Conservation (phyloP, 345 rosid genomes). For the Boechera stricta region DNA sequence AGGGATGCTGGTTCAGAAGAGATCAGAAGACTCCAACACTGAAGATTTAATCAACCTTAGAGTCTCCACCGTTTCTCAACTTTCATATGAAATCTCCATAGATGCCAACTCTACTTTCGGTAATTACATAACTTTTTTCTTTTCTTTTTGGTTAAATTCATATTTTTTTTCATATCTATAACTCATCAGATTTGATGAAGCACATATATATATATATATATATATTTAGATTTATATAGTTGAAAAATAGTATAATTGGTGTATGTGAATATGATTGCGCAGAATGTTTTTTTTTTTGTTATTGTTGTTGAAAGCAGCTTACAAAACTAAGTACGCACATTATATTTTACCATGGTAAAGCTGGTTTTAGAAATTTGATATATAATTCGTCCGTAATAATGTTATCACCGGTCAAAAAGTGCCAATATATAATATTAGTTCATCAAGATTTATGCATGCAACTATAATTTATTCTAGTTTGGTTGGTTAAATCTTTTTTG, state of each 20-base stretch:
- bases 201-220: background rate
- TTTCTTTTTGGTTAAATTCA: background rate
- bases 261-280: background rate
- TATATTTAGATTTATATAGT: background rate
- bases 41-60: constrained; percentile 59
- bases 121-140: constrained; percentile 33
- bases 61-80: constrained; percentile 71
- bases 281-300: background rate
- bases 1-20: constrained; percentile 93
- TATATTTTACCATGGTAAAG: background rate
- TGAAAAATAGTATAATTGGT: background rate
- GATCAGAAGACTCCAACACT: constrained; percentile 53
- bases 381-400: background rate
- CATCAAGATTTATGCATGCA: background rate
- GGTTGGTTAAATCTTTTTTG: background rate
- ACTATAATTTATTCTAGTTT: background rate
- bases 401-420: constrained; percentile 3
- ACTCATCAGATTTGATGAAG: too few species aligned
- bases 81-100: constrained; percentile 74
- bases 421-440: background rate
- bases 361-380: background rate
- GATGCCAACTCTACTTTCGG: constrained; percentile 90
- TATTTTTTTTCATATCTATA: background rate
- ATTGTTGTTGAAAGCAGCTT: constrained; percentile 1
- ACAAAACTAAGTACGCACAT: constrained; percentile 7